Conservation (phyloP, 768 basidiomycete species). For the Favolaschia claudopus region DNA sequence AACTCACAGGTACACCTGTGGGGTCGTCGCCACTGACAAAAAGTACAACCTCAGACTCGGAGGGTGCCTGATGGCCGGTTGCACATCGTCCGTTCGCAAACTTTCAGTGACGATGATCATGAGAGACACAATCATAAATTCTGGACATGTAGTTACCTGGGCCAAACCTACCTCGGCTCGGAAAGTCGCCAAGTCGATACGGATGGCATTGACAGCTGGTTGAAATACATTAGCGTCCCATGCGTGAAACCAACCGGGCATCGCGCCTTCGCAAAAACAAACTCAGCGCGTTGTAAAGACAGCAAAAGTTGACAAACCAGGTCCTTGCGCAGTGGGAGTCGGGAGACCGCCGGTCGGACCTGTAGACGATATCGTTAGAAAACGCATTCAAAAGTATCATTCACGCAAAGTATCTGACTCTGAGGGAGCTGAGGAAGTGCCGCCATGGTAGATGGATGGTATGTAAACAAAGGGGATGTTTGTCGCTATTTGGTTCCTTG, state of each 20-base stretch:
- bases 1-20: background rate
- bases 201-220: background rate
- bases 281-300: background rate
- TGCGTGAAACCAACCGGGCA: conserved; percentile 7
- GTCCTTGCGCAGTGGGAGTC: background rate
- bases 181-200: background rate
- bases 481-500: too few relatives aligned
- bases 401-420: too few relatives aligned
- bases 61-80: conserved; percentile 7
- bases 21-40: conserved; percentile 5
- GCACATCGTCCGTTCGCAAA: conserved; percentile 4
- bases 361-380: background rate
- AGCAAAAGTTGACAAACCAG: background rate
- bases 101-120: conserved; percentile 2
- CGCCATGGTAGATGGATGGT: too few relatives aligned
- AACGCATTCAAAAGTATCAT: background rate
- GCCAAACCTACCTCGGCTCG: too few relatives aligned
- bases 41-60: background rate
- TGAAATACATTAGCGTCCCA: background rate
- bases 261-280: background rate
- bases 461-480: too few relatives aligned
- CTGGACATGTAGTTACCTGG: background rate
- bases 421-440: too few relatives aligned
- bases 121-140: background rate
- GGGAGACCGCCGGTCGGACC: conserved; percentile 1